Conservation (phyloP, 345 rosid species). For the Orychophragmus violaceus region DNA sequence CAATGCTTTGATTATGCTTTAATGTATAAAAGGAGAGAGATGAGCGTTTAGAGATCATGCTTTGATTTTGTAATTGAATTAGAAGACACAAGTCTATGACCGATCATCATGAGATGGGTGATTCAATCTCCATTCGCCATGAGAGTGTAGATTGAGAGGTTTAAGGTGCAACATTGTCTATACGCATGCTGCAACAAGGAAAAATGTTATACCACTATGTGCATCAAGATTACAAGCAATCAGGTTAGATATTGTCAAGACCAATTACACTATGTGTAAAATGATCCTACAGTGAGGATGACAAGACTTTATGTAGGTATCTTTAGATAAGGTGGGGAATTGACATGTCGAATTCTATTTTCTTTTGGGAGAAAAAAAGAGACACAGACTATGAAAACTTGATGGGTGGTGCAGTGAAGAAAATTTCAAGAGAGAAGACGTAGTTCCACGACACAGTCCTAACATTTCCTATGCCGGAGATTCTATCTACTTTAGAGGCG, state of each 20-base stretch:
- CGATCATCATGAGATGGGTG: no score
- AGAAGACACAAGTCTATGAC: no score
- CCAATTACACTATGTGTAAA: neutral
- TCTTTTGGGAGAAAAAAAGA: constrained; percentile 71
- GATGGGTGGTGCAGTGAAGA: constrained; percentile 59
- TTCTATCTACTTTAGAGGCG: constrained; percentile 43
- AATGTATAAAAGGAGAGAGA: no score
- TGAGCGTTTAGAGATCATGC: no score
- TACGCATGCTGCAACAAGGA: constrained; percentile 55
- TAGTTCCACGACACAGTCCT: constrained; percentile 41
- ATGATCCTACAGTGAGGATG: neutral
- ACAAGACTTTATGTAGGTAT: constrained; percentile 50
- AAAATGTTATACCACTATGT: constrained; percentile 68
- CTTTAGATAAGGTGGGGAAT: constrained; percentile 80
- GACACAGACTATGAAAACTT: constrained; percentile 77
- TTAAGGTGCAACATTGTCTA: constrained; percentile 67
- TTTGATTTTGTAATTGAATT: no score
- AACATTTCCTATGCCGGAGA: constrained; percentile 39
- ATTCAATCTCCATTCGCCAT: no score
- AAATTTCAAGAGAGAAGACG: constrained; percentile 53
- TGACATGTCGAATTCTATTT: constrained; percentile 49
- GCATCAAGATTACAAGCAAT: constrained; percentile 81
- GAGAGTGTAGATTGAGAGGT: no score
- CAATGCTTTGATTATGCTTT: no score
- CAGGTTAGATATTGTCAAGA: constrained; percentile 41